Conservation (phyloP, 1,284 basidiomycete genomes). For the Phlebopus sp. region DNA sequence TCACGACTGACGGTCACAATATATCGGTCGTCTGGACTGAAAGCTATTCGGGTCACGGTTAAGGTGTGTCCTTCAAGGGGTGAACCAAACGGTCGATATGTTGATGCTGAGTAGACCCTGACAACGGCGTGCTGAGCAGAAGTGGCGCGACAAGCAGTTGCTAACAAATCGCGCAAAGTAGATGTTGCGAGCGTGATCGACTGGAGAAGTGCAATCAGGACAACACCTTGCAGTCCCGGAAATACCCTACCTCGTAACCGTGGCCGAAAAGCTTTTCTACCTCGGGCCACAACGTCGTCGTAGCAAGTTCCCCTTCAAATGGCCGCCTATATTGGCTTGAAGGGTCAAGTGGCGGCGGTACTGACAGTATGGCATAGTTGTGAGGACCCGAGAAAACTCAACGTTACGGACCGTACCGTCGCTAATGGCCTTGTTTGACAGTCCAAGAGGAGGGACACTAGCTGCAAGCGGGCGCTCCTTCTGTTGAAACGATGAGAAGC, state of each 20-base stretch:
- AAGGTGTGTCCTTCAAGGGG: slow-evolving; percentile 83
- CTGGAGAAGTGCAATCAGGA: slow-evolving; percentile 37
- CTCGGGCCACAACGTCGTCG: slow-evolving; percentile 94
- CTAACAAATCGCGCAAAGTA: slow-evolving; percentile 67
- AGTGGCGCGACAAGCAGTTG: slow-evolving; percentile 90
- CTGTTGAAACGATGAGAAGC: slow-evolving; percentile 17
- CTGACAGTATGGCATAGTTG: slow-evolving; percentile 14
- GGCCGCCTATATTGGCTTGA: slow-evolving; percentile 50
- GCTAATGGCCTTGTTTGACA: slow-evolving; percentile 67
- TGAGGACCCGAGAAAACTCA: neutral
- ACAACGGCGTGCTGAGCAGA: slow-evolving; percentile 87
- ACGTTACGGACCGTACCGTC: slow-evolving; percentile 43
- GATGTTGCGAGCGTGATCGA: slow-evolving; percentile 78
- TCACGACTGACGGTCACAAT: slow-evolving; percentile 89
- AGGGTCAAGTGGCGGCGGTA: slow-evolving; percentile 10
- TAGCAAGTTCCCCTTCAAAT: slow-evolving; percentile 81
- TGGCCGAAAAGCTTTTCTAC: slow-evolving; percentile 97
- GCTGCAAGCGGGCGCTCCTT: slow-evolving; percentile 52
- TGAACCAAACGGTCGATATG: slow-evolving; percentile 67
- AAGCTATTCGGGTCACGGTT: slow-evolving; percentile 88
- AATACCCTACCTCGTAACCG: slow-evolving; percentile 79
- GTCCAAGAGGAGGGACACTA: slow-evolving; percentile 71
- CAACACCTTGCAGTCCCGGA: slow-evolving; percentile 2
- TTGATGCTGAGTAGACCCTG: slow-evolving; percentile 74
- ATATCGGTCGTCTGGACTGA: slow-evolving; percentile 79